Base-by-base conservation (phyloP, 257 asterid genomes). In the Nemophila menziesii region DNA sequence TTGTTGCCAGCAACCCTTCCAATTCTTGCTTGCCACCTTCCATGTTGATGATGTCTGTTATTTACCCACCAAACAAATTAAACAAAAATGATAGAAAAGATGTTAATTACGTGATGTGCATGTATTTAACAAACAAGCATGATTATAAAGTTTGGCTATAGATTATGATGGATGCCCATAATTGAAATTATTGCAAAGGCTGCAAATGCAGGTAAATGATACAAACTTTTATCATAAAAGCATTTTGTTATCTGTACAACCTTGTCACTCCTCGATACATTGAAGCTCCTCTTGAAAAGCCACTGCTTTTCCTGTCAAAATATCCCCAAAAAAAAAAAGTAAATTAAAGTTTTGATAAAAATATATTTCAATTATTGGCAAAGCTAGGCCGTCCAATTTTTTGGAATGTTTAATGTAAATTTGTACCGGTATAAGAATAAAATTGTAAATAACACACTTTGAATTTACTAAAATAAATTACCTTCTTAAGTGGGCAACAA, bases 1-100 rank as follows among this genome's bases (percentile, higher is more conserved):
- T 83, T 83, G 62, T 83, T 83, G 74, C 95, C 95, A 59, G 95
- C 90, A 72, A 83, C 95, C 53, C 95, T 83, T 54, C 95, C 95
- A n/a, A 79, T 83, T 77, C 92, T 15, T 21, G 94, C 94, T 66
- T 83, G 94, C 94, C 94, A 83, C 46, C 92, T 74, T 57, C 94
- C 94, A 71, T 83, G 92, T 67, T 83, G 92, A 62, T 83, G 94
- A 66, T 83, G 94, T 72, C 95, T 83, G 77, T 56, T 48, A 68
- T 49, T 53, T 39, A 45, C 54, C 57, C 72, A 56, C 67, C 72
- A 69, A 55, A 44, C 39, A 49, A 29, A 52, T 58, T 60, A 14
- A 66, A 50, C 41, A 26, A 10, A 13, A 20, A 21, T 49, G 51
- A 43, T 22, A 50, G 46, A 17, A 26, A 42, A 34, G 46, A 41